Evolutionary conservation across 306 rosid genomes (phyloP).

Genomic region (Malus fusca): DNA sequence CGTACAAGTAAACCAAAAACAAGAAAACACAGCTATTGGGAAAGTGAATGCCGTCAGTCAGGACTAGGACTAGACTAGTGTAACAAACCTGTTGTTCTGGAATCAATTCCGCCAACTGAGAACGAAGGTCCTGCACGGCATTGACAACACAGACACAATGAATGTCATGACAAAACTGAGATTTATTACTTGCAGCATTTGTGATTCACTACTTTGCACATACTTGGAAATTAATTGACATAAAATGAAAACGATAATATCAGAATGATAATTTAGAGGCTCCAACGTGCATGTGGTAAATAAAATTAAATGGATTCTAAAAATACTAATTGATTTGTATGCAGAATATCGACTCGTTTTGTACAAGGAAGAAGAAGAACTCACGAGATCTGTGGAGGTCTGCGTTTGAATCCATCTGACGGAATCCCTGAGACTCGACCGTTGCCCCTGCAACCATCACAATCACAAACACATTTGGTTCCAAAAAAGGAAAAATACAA

Average conservation of each 20-base stretch:
- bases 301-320: neutral
- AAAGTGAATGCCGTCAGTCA: constrained; percentile 1
- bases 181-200: neutral
- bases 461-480: neutral
- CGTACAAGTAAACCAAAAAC: neutral
- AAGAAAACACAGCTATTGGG: neutral
- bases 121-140: constrained; percentile 66
- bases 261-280: neutral
- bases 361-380: neutral
- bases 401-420: constrained; percentile 85
- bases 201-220: neutral
- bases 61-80: neutral
- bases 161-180: neutral
- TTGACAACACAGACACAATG: neutral
- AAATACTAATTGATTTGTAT: neutral
- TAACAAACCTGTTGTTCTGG: constrained; percentile 81
- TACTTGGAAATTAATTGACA: neutral
- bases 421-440: constrained; percentile 54
- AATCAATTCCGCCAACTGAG: constrained; percentile 78
- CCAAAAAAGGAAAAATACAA: neutral
- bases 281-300: neutral
- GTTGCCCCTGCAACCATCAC: constrained; percentile 54
- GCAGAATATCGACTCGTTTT: neutral
- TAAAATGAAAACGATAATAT: neutral
- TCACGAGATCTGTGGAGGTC: constrained; percentile 59